Base-by-base conservation (phyloP, 2,329 filamentous ascomycete genomes). In the Botryosphaeria dothidea region DNA sequence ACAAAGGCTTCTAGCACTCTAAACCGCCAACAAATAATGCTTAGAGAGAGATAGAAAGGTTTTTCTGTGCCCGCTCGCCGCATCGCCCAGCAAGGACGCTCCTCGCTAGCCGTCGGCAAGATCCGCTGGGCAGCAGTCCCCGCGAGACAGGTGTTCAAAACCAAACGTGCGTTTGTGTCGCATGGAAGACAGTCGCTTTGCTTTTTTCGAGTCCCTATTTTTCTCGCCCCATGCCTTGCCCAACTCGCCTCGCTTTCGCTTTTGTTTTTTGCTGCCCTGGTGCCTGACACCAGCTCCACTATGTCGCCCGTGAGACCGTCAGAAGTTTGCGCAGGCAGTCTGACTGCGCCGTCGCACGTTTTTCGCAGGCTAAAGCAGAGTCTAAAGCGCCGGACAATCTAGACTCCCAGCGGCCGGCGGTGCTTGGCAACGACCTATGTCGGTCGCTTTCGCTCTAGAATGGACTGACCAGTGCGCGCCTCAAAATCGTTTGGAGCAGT, bases 341-440 rank as follows among this genome's bases (percentile, higher is more conserved):
- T 60, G 56, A 60, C 56, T 21, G 41, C 56, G 56, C 56, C 56
- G 56, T 60, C 56, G 56, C 56, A 60, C 56, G 56, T 60, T 60
- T 34, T 57, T 46, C 41, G 38, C 25, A 15, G 56, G 56, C 56
- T 34, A 46, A n/a, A 19, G 41, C 25, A 25, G 15, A 57, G 34
- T 19, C 52, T 21, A 19, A 21, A 23, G 34, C 34, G 51, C 15
- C 41, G 34, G 56, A 5, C 38, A 29, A 17, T 60, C 56, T 60
- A 60, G 56, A 46, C 56, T 31, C 23, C n/a, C 38, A 60, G 38
- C 56, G 56, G 25, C 56, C 56, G 41, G 41, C 21, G 56, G 46
- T 46, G 38, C 56, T 60, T 60, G 56, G 56, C 56, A 60, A 60
- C 56, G 54, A 58, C 54, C 49, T 45, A 36, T 36, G 38, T 41